These are phyloP conservation scores for Russula brevipes DNA, from an alignment of 768 basidiomycete species.

Conservation along the genomic window DNA sequence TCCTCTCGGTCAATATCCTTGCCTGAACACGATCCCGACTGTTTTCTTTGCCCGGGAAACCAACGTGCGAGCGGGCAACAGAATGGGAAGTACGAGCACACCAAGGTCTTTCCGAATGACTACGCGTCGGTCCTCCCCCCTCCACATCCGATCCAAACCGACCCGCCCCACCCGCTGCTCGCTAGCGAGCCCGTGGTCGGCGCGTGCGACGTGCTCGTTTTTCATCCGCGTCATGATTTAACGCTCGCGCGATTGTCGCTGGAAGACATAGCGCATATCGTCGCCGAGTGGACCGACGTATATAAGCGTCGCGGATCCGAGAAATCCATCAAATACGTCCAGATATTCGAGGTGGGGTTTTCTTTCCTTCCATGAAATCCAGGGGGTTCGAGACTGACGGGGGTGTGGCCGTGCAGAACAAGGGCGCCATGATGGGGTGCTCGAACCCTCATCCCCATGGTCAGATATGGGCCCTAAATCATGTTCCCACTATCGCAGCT, in stretches of 20 bases:
- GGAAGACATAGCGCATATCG: conserved; percentile 55
- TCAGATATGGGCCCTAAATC: conserved; percentile 79
- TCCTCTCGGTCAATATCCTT: conserved; percentile 47
- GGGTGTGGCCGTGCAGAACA: conserved; percentile 54
- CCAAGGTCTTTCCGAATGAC: conserved; percentile 74
- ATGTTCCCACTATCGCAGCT: conserved; percentile 63
- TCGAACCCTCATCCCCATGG: conserved; percentile 94
- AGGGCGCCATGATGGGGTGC: conserved; percentile 92
- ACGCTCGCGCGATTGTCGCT: conserved; percentile 64
- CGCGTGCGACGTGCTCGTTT: conserved; percentile 80
- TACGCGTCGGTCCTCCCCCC: conserved; percentile 72
- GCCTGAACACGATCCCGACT: conserved; percentile 62
- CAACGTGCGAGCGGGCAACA: conserved; percentile 59
- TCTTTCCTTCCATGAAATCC: neutral
- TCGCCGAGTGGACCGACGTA: conserved; percentile 69
- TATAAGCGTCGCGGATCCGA: conserved; percentile 55
- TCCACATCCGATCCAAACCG: conserved; percentile 50
- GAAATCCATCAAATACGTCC: conserved; percentile 72
- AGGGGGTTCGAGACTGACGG: neutral
- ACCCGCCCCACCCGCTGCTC: conserved; percentile 54
- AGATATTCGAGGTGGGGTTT: conserved; percentile 74
- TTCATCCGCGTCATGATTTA: conserved; percentile 82
- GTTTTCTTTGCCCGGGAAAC: conserved; percentile 89
- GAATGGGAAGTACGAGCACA: conserved; percentile 65
- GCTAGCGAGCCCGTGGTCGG: conserved; percentile 67